Evolutionary conservation across 2,329 filamentous ascomycete species (phyloP).

Genomic region (Scopulariopsis brevicaulis): DNA sequence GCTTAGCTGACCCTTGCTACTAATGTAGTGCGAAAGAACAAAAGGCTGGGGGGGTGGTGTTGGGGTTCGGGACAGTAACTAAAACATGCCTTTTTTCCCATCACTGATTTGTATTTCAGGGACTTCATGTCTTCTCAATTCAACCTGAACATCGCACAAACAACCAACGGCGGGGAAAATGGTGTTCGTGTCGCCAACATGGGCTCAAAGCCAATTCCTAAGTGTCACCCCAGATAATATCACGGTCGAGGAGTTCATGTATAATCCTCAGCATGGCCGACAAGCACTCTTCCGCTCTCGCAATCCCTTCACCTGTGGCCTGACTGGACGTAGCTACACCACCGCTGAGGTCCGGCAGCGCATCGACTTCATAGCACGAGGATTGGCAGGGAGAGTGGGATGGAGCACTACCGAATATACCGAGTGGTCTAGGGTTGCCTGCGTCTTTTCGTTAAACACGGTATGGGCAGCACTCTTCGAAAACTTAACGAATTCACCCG

Average conservation of each 20-base stretch:
- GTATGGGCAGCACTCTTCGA: too few species aligned
- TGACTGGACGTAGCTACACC: slow-evolving; percentile 58
- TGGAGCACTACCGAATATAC: slow-evolving; percentile 57
- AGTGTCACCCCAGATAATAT: slow-evolving; percentile 64
- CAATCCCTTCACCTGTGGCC: slow-evolving; percentile 65
- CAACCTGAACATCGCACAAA: too few species aligned
- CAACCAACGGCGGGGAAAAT: too few species aligned
- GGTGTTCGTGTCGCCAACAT: too few species aligned
- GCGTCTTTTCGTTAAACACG: slow-evolving; percentile 62
- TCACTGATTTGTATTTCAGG: too few species aligned
- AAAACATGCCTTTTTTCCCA: too few species aligned
- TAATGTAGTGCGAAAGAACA: too few species aligned
- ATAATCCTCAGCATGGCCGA: slow-evolving; percentile 59
- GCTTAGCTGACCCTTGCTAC: too few species aligned
- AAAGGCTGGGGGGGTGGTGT: too few species aligned
- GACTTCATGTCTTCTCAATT: too few species aligned
- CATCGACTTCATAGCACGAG: slow-evolving; percentile 56
- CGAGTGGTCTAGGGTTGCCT: slow-evolving; percentile 68
- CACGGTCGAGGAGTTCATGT: slow-evolving; percentile 66
- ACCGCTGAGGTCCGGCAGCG: slow-evolving; percentile 51
- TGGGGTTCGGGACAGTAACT: too few species aligned
- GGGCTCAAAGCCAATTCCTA: too few species aligned
- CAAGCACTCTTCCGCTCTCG: slow-evolving; percentile 48
- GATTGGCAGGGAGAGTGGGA: slow-evolving; percentile 53
- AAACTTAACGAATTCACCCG: neutral